Conservation (phyloP, 805 yeast species). For the Metschnikowia gelsemii region DNA sequence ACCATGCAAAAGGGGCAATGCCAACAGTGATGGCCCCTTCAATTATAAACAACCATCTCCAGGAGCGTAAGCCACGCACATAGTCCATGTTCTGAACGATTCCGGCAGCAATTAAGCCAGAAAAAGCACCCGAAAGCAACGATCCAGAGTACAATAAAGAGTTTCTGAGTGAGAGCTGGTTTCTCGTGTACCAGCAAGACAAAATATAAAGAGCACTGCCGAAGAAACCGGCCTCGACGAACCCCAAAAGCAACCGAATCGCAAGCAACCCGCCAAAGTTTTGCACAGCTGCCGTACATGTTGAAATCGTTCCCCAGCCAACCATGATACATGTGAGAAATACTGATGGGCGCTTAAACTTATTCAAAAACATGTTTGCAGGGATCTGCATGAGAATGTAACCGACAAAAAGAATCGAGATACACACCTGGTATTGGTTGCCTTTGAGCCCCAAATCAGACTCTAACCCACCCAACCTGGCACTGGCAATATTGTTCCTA, state of each 20-base stretch:
- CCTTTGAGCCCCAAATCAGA: conserved; percentile 44
- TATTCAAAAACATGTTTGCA: conserved; percentile 46
- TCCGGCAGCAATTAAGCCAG: conserved; percentile 56
- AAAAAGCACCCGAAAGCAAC: conserved; percentile 51
- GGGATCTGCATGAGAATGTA: conserved; percentile 51
- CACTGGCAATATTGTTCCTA: conserved; percentile 54
- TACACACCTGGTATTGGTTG: conserved; percentile 48
- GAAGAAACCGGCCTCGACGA: conserved; percentile 48
- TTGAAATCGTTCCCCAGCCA: conserved; percentile 49
- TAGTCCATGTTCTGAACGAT: conserved; percentile 41
- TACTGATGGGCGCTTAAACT: conserved; percentile 49
- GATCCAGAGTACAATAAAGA: conserved; percentile 53
- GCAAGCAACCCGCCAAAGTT: conserved; percentile 45
- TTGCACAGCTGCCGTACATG: conserved; percentile 49
- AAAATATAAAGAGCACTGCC: conserved; percentile 49
- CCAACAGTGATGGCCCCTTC: conserved; percentile 55
- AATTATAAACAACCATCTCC: conserved; percentile 58
- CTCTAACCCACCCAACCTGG: conserved; percentile 50
- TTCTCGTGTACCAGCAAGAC: conserved; percentile 56
- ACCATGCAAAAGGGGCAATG: conserved; percentile 44
- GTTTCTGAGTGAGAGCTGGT: conserved; percentile 49
- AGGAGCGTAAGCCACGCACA: conserved; percentile 25
- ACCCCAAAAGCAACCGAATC: conserved; percentile 48
- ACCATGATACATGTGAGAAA: conserved; percentile 51
- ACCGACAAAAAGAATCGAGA: conserved; percentile 52